These are phyloP conservation scores for Pleurotus citrinopileatus DNA, from an alignment of 768 basidiomycete species.

Conservation along the genomic window DNA sequence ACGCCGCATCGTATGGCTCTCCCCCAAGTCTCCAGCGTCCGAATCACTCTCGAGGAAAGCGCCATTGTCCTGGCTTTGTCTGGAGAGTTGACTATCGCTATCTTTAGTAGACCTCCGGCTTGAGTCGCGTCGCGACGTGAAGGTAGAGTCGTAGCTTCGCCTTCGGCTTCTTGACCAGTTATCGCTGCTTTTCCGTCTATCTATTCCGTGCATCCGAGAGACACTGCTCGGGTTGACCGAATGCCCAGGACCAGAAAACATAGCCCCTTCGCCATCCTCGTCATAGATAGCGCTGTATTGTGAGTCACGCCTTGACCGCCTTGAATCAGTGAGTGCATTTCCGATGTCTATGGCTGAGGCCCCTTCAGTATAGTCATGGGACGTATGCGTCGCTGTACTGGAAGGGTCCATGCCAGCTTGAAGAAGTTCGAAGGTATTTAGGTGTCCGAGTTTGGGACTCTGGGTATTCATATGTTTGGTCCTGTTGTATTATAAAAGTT, in stretches of 20 bases:
- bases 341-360: slow-evolving; percentile 76
- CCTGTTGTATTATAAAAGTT: neutral
- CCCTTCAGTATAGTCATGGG: slow-evolving; percentile 82
- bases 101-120: slow-evolving; percentile 45
- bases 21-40: slow-evolving; percentile 30
- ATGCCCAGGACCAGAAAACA: slow-evolving; percentile 79
- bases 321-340: slow-evolving; percentile 48
- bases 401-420: slow-evolving; percentile 38
- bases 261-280: slow-evolving; percentile 57
- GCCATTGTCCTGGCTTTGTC: slow-evolving; percentile 35
- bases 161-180: slow-evolving; percentile 46
- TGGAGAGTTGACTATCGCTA: slow-evolving; percentile 45
- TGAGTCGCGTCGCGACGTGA: slow-evolving; percentile 22
- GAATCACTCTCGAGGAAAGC: slow-evolving; percentile 22
- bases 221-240: slow-evolving; percentile 73
- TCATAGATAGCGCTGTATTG: slow-evolving; percentile 57
- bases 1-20: slow-evolving; percentile 18
- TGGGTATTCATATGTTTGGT: neutral
- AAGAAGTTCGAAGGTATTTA: slow-evolving; percentile 12
- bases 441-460: neutral
- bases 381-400: slow-evolving; percentile 26
- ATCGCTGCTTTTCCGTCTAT: slow-evolving; percentile 55
- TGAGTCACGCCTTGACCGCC: slow-evolving; percentile 63
- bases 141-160: slow-evolving; percentile 47
- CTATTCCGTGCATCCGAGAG: slow-evolving; percentile 67